phyloP scores from a whole-genome alignment of 2,329 filamentous ascomycete species.

The Graphium sp. region DNA sequence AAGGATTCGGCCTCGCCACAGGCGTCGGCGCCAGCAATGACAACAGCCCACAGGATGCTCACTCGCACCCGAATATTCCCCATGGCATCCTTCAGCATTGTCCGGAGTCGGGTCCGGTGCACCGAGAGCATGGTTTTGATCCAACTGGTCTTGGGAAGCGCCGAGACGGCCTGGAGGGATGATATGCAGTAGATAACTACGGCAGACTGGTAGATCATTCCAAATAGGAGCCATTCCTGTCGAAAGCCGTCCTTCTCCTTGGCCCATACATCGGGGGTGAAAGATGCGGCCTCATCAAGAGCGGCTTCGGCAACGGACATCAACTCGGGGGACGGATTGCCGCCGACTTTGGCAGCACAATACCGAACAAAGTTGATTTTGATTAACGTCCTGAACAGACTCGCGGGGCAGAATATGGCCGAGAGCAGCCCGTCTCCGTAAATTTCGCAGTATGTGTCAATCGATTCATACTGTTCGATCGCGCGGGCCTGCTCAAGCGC shows the following conservation, averaged over 20 bases:
- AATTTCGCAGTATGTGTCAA: slow-evolving; percentile 10
- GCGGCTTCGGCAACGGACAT: slow-evolving; percentile 5
- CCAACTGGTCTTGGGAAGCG: slow-evolving; percentile 9
- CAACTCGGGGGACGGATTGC: slow-evolving; percentile 7
- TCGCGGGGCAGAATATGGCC: slow-evolving; percentile 13
- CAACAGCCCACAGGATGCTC: background rate
- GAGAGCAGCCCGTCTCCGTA: slow-evolving; percentile 7
- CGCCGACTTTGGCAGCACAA: slow-evolving; percentile 6
- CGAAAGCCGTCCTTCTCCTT: slow-evolving; percentile 9
- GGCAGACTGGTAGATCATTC: slow-evolving; percentile 13
- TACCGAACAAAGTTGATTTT: slow-evolving; percentile 17
- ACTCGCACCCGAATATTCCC: background rate
- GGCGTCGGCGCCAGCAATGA: background rate
- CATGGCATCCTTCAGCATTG: slow-evolving; percentile 7
- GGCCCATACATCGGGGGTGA: slow-evolving; percentile 13
- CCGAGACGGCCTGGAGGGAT: slow-evolving; percentile 15
- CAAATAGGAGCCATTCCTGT: slow-evolving; percentile 13
- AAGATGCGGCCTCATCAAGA: slow-evolving; percentile 11
- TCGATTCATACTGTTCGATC: slow-evolving; percentile 9
- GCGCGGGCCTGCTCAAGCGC: slow-evolving; percentile 13
- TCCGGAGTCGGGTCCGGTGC: slow-evolving; percentile 7
- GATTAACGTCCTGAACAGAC: slow-evolving; percentile 15
- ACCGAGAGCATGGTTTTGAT: slow-evolving; percentile 5
- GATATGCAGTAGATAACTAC: slow-evolving; percentile 17
- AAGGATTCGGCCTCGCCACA: background rate